Evolutionary conservation across 1,139 yeast species (phyloP), one percentile per base, ranked within the genome.

Genomic region (Pichia sp.): DNA sequence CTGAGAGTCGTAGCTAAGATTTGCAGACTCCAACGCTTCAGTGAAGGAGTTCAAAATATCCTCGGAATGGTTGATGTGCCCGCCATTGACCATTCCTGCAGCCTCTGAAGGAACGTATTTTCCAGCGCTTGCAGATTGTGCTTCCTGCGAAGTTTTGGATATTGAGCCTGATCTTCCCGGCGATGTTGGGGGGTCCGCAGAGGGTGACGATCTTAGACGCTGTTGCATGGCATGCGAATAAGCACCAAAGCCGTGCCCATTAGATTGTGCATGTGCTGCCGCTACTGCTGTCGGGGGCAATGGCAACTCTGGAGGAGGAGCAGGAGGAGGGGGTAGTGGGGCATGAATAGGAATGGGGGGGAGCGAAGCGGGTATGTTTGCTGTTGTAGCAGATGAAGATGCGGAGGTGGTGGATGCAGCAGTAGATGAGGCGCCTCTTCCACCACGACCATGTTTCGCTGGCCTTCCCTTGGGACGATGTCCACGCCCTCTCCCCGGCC

Each of bases 281-380:
- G 44, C 50, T 3, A 29, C 43, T 4, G 26, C 42, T 7, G 51
- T 15, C 6, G 51, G 51, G 6, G 38, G 47, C 4, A 49, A 31
- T 11, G 43, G 41, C 15, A 44, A n/a, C n/a, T 42, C 34, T 7
- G 50, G 19, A 19, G 32, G 40, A 15, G 47, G 49, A 2, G 43
- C 41, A 4, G 13, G 40, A 15, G 42, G 31, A n/a, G 36, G 47
- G 26, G 48, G 31, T 19, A 26, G 10, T 11, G 42, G 50, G 13
- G 44, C 13, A 19, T 47, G 50, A 10, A 46, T 13, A 13, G 41
- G 52, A 4, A 44, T 42, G 11, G 32, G 40, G 30, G 51, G 46
- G 10, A 41, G 40, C 11, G 53, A 44, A 26, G 53, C 53, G 15
- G 53, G 50, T 13, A 47, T 46, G 23, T 23, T 19, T 32, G 42